Conservation (phyloP, 495 filamentous ascomycete genomes). For the Neurospora tetraspora region DNA sequence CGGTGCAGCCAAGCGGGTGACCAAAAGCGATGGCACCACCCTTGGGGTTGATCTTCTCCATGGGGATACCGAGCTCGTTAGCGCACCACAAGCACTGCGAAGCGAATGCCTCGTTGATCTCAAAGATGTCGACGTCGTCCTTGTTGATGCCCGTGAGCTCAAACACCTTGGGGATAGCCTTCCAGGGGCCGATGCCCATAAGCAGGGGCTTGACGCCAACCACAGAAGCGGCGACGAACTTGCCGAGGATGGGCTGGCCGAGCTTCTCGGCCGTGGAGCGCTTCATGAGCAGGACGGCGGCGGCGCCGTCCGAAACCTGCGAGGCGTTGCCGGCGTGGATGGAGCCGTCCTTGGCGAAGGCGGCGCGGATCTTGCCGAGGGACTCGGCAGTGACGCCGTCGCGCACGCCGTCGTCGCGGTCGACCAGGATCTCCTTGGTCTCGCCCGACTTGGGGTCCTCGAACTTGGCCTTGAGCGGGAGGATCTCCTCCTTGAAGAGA, state of each 20-base stretch:
- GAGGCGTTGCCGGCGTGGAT: slow-evolving; percentile 96
- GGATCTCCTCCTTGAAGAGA: slow-evolving; percentile 89
- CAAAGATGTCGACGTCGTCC: slow-evolving; percentile 91
- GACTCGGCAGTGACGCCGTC: slow-evolving; percentile 77
- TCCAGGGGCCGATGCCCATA: slow-evolving; percentile 95
- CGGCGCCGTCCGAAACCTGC: slow-evolving; percentile 93
- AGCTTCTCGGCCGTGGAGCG: slow-evolving; percentile 82
- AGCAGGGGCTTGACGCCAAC: slow-evolving; percentile 87
- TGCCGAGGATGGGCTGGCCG: slow-evolving; percentile 77
- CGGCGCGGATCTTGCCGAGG: slow-evolving; percentile 79
- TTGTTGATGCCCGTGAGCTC: slow-evolving; percentile 76
- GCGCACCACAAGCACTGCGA: slow-evolving; percentile 90
- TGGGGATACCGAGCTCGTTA: slow-evolving; percentile 72
- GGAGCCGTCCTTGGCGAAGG: slow-evolving; percentile 84
- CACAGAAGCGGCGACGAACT: slow-evolving; percentile 74
- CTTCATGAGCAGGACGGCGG: slow-evolving; percentile 92
- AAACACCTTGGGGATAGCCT: slow-evolving; percentile 86
- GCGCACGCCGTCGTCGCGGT: slow-evolving; percentile 79
- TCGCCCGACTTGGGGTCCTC: slow-evolving; percentile 88
- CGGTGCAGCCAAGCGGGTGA: slow-evolving; percentile 91
- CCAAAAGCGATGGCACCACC: slow-evolving; percentile 98
- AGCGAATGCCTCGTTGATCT: slow-evolving; percentile 99
- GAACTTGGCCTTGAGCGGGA: slow-evolving; percentile 69
- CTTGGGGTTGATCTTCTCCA: slow-evolving; percentile 88
- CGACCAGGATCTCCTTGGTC: slow-evolving; percentile 73